Base-by-base conservation (phyloP, 345 rosid species). In the Mallotus nudiflorus region DNA sequence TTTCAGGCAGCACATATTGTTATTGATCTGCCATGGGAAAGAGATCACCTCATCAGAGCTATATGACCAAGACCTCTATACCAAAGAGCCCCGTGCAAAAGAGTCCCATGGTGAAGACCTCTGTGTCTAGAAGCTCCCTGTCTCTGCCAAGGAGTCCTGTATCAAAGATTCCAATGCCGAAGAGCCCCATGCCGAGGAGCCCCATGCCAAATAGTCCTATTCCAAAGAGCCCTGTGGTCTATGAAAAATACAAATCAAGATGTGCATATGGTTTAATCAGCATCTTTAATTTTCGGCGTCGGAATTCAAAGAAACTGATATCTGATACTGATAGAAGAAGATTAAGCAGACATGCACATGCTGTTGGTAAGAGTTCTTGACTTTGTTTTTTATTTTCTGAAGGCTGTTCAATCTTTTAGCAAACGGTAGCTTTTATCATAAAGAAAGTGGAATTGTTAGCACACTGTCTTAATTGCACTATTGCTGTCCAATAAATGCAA, bases 211-310 rank as follows among this genome's bases (percentile, higher is more conserved):
- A 68, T 77, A 88, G 90, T 77, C 92, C 92, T 46, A 33, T n/a
- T n/a, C n/a, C n/a, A n/a, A n/a, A n/a, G n/a, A n/a, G n/a, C n/a
- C n/a, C n/a, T n/a, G n/a, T n/a, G n/a, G n/a, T 79, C 56, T 83
- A 80, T 52, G 92, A 87, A 73, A 82, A 72, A 63, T 78, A 88
- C 75, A 86, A 87, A 82, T 84, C 92, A 15, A 85, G 91, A 70
- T 87, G 94, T 56, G 84, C 83, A 12, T 81, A 84, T 85, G 70
- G 86, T 68, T 72, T n/a, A n/a, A n/a, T n/a, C n/a, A n/a, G n/a
- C n/a, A n/a, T 86, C 66, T 83, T 87, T 14, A 84, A 75, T 70
- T 83, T 89, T 70, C 80, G 85, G 49, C 83, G 79, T 62, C 75
- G 76, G 16, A 77, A 65, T 59, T 80, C 86, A 50, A 84, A 67